These are phyloP conservation scores for Metarhizium robertsii DNA, from an alignment of 2,329 filamentous ascomycete genomes.

Conservation along the genomic window DNA sequence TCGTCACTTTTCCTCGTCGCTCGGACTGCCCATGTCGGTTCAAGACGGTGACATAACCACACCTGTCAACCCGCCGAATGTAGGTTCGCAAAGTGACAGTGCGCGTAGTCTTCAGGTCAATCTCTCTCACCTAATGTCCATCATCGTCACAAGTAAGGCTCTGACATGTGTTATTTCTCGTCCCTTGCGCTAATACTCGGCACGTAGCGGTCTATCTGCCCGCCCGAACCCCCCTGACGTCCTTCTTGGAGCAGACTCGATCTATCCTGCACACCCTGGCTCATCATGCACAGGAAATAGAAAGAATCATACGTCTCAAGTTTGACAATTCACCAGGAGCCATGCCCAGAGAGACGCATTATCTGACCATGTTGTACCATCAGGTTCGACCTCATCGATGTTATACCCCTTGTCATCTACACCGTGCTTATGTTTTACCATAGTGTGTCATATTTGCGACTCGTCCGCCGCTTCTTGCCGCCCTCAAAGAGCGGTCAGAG, in stretches of 20 bases:
- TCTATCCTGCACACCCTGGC: conserved; percentile 26
- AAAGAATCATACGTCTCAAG: conserved; percentile 23
- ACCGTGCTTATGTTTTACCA: background rate
- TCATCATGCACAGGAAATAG: conserved; percentile 28
- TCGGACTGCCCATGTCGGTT: conserved; percentile 27
- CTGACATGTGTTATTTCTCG: rapidly evolving
- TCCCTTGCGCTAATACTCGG: background rate
- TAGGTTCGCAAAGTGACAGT: conserved; percentile 18
- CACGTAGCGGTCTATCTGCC: conserved; percentile 24
- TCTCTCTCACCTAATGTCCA: conserved; percentile 24
- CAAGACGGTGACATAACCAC: conserved; percentile 30
- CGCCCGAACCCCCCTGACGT: conserved; percentile 20
- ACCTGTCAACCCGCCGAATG: conserved; percentile 17
- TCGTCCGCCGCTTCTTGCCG: conserved; percentile 26
- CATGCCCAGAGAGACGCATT: conserved; percentile 26
- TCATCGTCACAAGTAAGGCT: conserved; percentile 24
- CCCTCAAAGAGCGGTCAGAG: conserved; percentile 26
- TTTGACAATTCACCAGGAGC: conserved; percentile 24
- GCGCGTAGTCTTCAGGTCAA: conserved; percentile 25
- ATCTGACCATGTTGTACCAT: conserved; percentile 28
- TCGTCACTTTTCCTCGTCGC: conserved; percentile 27
- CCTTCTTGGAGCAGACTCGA: conserved; percentile 26
- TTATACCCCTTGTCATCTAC: background rate
- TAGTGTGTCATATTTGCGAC: conserved; percentile 31
- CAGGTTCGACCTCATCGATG: conserved; percentile 17